These are phyloP conservation scores for Kwoniella dendrophila DNA, from an alignment of 768 basidiomycete species.

Conservation along the genomic window DNA sequence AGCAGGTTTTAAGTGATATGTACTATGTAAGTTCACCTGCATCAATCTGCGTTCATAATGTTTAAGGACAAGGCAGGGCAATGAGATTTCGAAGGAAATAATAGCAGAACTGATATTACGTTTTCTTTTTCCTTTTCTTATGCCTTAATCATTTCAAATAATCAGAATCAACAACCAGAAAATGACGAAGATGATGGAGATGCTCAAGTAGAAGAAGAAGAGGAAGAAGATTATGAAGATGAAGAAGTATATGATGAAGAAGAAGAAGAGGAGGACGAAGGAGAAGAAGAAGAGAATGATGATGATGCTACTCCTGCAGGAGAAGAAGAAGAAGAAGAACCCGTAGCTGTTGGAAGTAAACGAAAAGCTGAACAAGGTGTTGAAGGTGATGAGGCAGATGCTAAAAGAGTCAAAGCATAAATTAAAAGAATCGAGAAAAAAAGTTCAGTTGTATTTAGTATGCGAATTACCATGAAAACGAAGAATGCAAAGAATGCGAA, in stretches of 20 bases:
- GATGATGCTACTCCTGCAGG: background rate
- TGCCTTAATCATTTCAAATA: too few species aligned
- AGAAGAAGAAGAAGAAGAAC: background rate
- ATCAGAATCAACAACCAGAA: background rate
- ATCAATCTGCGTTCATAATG: too few species aligned
- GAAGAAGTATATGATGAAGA: slow-evolving; percentile 4
- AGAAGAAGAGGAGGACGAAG: slow-evolving; percentile 1
- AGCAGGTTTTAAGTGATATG: slow-evolving; percentile 14
- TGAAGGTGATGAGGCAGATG: slow-evolving; percentile 6
- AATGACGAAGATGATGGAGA: slow-evolving; percentile 5
- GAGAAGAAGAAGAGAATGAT: background rate
- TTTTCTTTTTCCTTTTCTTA: too few species aligned
- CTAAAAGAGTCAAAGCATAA: slow-evolving; percentile 8
- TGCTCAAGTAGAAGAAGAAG: slow-evolving; percentile 1
- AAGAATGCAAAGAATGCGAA: too few species aligned
- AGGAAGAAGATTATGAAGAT: slow-evolving; percentile 15
- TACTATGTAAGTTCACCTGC: slow-evolving; percentile 19
- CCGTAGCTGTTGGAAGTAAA: background rate
- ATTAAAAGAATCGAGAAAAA: too few species aligned
- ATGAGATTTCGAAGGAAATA: too few species aligned
- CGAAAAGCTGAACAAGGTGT: slow-evolving; percentile 10
- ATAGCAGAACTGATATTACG: background rate
- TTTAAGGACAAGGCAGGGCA: too few species aligned
- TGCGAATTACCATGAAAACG: too few species aligned
- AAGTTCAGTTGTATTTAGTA: too few species aligned